Evolutionary conservation across 2,329 filamentous ascomycete species (phyloP).

Genomic region (Penicillium sp.): DNA sequence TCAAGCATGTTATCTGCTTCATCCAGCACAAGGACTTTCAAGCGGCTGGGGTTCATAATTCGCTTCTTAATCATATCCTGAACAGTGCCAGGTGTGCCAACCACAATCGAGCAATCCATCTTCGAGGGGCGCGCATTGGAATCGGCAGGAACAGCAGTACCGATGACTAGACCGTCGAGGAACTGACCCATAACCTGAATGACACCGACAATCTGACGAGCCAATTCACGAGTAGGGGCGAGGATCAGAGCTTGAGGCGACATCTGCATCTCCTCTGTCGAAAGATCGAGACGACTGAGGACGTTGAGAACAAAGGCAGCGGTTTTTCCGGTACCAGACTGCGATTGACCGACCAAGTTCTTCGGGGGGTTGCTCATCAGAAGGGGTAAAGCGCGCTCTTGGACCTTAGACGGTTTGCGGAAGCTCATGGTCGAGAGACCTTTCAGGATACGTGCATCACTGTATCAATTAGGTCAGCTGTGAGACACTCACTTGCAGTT

Average conservation of each 20-base stretch:
- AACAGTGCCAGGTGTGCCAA: constrained; percentile 91
- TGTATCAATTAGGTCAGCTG: constrained; percentile 25
- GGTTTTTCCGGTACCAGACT: constrained; percentile 97
- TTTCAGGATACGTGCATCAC: constrained; percentile 66
- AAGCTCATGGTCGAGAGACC: constrained; percentile 82
- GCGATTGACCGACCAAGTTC: constrained; percentile 98
- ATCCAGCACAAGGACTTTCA: constrained; percentile 86
- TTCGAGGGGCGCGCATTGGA: constrained; percentile 65
- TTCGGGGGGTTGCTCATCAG: constrained; percentile 81
- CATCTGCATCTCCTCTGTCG: constrained; percentile 54
- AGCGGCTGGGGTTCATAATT: constrained; percentile 67
- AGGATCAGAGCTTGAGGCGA: constrained; percentile 81
- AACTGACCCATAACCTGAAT: constrained; percentile 81
- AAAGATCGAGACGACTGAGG: constrained; percentile 78
- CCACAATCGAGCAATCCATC: constrained; percentile 75
- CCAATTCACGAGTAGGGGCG: constrained; percentile 85
- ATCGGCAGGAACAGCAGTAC: constrained; percentile 77
- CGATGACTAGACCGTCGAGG: constrained; percentile 70
- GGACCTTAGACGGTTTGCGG: constrained; percentile 94
- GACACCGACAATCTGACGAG: constrained; percentile 88
- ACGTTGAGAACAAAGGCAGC: constrained; percentile 94
- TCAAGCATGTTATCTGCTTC: constrained; percentile 99
- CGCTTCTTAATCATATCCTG: constrained; percentile 79
- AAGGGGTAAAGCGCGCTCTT: constrained; percentile 88
- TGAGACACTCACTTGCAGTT: neutral